Base-by-base conservation (phyloP, 768 basidiomycete genomes). In the Boletus edulis region DNA sequence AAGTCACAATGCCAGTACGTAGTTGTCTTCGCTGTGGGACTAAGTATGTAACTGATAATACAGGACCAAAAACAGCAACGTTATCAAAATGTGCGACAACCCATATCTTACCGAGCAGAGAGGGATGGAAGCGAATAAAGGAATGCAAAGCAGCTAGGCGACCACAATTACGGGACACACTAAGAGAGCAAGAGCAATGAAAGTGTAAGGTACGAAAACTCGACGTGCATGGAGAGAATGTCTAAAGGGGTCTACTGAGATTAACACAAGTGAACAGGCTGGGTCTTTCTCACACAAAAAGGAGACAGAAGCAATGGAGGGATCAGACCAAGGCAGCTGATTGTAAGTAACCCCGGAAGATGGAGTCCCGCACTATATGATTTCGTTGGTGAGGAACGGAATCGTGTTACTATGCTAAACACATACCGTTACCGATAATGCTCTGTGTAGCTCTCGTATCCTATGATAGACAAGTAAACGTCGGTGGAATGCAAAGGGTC, bases 401-500 rank as follows among this genome's bases (percentile, higher is more conserved):
- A 39, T 46, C 52, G 14, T 34, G 35, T 22, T 27, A 24, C 12
- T 4, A 45, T 37, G 46, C 5, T 14, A 35, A 55, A 27, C 29
- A 70, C 81, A 31, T 60, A 89, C 89, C 89, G 60, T 89, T 91
- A 59, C 83, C 82, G 65, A 93, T 92, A 54, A 93, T 89, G 51
- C 83, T 80, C 62, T 91, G 89, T 0, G 90, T 93, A 5, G 91
- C 81, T 71, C 87, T 89, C 14, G 90, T 88, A 69, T 93, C 89
- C 87, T 91, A 54, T 22, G 48, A 46, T 13, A 22, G 32, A 38
- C 29, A 59, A 47, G 32, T 20, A 59, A 4, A 53, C 18, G 34
- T 63, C 43, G 58, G 48, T 32, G 17, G 29, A 22, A 41, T 20
- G 39, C 7, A 24, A 41, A 29, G 20, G 24, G 41, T 34, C 22